Evolutionary conservation across 345 rosid species (phyloP).

Genomic region (Mercurialis annua): DNA sequence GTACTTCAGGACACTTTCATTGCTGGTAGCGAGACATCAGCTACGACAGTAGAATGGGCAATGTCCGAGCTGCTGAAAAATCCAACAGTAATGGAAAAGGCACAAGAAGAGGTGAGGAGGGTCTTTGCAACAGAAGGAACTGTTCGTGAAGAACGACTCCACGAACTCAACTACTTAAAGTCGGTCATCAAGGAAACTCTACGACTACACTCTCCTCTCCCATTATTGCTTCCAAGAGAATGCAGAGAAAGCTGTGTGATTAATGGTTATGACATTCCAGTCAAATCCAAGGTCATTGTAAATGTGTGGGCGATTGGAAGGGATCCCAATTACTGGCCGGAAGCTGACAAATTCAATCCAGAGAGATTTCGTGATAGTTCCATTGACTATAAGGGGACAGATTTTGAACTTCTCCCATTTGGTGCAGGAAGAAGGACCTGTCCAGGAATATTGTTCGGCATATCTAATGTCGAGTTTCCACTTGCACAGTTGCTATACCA

Average conservation of each 20-base stretch:
- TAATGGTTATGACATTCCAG: slow-evolving; percentile 2
- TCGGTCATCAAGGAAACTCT: too few species aligned
- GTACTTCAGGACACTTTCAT: slow-evolving; percentile 3
- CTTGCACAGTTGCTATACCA: slow-evolving; percentile 5
- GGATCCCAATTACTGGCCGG: not conserved
- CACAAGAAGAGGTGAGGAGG: too few species aligned
- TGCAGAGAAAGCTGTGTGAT: not conserved
- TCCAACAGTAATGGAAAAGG: not conserved
- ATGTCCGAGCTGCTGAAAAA: slow-evolving; percentile 11
- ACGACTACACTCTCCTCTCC: not conserved
- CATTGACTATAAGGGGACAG: not conserved
- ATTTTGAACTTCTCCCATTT: slow-evolving; percentile 1
- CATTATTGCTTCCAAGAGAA: not conserved
- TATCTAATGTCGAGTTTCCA: not conserved
- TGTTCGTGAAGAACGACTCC: not conserved
- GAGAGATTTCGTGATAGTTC: slow-evolving; percentile 4
- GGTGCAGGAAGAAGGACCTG: slow-evolving; percentile 14
- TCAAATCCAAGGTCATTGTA: not conserved
- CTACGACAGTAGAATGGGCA: not conserved
- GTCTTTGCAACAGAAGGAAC: too few species aligned
- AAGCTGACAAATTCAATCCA: not conserved
- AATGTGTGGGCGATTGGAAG: slow-evolving; percentile 5
- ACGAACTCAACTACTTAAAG: not conserved
- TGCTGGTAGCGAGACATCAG: slow-evolving; percentile 1
- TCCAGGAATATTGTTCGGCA: not conserved